Evolutionary conservation across 345 rosid genomes (phyloP).

Genomic region (Kernera saxatilis): DNA sequence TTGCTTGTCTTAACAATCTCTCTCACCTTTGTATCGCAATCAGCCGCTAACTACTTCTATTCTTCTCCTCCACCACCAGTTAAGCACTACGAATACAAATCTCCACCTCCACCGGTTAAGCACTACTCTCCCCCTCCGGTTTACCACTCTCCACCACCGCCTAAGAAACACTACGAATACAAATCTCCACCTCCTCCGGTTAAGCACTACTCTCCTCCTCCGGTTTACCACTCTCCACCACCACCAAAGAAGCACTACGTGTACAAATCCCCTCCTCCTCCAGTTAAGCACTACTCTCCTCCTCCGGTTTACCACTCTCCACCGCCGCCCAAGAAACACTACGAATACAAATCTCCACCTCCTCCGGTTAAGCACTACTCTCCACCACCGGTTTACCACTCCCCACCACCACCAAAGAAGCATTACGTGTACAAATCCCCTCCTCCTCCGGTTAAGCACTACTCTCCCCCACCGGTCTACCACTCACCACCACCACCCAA

Average conservation of each 20-base stretch:
- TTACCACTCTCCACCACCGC: constrained; percentile 28
- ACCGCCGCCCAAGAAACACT: constrained; percentile 25
- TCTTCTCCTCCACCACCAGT: constrained; percentile 37
- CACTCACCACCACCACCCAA: constrained; percentile 23
- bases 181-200: constrained; percentile 32
- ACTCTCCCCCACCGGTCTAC: constrained; percentile 11
- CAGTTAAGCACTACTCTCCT: constrained; percentile 6
- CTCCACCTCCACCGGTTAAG: constrained; percentile 27
- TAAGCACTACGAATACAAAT: constrained; percentile 24
- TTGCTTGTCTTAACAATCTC: constrained; percentile 27
- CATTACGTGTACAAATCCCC: constrained; percentile 24
- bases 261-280: constrained; percentile 29
- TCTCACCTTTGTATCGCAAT: constrained; percentile 21
- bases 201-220: constrained; percentile 17
- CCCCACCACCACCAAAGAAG: constrained; percentile 27
- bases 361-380: constrained; percentile 22
- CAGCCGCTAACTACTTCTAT: constrained; percentile 28
- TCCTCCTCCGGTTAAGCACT: constrained; percentile 7
- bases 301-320: constrained; percentile 26
- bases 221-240: constrained; percentile 28
- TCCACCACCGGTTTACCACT: constrained; percentile 18
- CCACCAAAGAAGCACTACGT: constrained; percentile 27
- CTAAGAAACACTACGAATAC: constrained; percentile 19
- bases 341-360: constrained; percentile 25
- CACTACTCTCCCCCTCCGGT: constrained; percentile 28